Evolutionary conservation across 2,329 filamentous ascomycete genomes (phyloP).

Genomic region (Alternaria consortialis): DNA sequence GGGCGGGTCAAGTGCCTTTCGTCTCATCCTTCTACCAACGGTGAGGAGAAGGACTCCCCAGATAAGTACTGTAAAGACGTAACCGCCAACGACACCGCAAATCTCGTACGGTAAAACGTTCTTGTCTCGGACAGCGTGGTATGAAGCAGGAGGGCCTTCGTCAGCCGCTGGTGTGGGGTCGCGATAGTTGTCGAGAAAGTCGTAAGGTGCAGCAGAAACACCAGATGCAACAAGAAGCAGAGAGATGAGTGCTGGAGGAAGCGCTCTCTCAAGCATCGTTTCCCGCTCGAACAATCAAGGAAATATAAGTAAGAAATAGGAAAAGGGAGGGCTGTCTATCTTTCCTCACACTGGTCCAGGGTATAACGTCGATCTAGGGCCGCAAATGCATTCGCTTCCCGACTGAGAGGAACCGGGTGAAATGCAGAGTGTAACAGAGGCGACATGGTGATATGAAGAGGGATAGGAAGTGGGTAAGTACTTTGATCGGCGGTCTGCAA

Average conservation of each 20-base stretch:
- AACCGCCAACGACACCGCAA: conserved; percentile 82
- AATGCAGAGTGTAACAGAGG: conserved; percentile 35
- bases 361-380: conserved; percentile 25
- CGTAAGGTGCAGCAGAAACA: conserved; percentile 36
- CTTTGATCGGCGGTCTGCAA: conserved; percentile 37
- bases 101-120: conserved; percentile 81
- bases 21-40: conserved; percentile 55
- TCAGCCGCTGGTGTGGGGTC: conserved; percentile 38
- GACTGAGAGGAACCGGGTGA: conserved; percentile 34
- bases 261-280: conserved; percentile 41
- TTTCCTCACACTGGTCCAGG: conserved; percentile 16
- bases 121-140: conserved; percentile 43
- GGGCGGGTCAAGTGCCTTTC: conserved; percentile 61
- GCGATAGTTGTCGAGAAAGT: conserved; percentile 39
- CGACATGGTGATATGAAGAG: conserved; percentile 38
- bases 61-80: conserved; percentile 78
- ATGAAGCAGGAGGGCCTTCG: conserved; percentile 42
- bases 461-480: conserved; percentile 32
- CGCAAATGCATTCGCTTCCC: conserved; percentile 24
- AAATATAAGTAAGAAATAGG: conserved; percentile 14
- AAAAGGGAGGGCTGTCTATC: conserved; percentile 14
- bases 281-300: conserved; percentile 7
- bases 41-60: conserved; percentile 69
- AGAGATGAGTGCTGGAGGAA: conserved; percentile 38
- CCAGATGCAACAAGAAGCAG: conserved; percentile 37